Evolutionary conservation across 1,284 basidiomycete species (phyloP).

Genomic region (Chalciporus sp.): DNA sequence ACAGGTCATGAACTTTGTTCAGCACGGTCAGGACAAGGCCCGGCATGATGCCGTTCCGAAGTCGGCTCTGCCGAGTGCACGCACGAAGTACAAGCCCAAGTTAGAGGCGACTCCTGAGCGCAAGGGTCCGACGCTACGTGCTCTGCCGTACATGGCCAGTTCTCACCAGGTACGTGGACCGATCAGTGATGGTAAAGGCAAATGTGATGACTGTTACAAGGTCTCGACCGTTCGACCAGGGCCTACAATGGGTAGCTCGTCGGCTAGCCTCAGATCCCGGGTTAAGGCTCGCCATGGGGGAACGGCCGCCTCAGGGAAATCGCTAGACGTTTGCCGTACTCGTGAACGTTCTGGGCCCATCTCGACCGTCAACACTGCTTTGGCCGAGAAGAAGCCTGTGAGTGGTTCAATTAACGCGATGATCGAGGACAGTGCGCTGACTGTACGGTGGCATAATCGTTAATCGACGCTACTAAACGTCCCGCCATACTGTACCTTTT

Average conservation of each 20-base stretch:
- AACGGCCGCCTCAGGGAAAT: neutral
- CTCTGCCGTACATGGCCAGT: constrained; percentile 23
- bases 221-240: neutral
- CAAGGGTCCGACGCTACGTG: constrained; percentile 20
- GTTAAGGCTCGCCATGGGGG: neutral
- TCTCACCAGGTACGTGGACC: constrained; percentile 13
- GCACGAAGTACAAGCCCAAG: constrained; percentile 33
- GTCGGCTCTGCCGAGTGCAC: constrained; percentile 25
- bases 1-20: constrained; percentile 1
- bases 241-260: neutral
- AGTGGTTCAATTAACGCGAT: constrained; percentile 30
- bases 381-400: constrained; percentile 33
- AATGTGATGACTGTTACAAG: constrained; percentile 6
- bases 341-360: constrained; percentile 18
- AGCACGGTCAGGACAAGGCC: neutral
- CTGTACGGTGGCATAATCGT: neutral
- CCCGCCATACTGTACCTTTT: constrained; percentile 17
- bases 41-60: constrained; percentile 7
- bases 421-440: constrained; percentile 24
- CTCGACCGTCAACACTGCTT: constrained; percentile 27
- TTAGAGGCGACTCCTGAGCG: constrained; percentile 5
- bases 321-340: neutral
- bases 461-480: neutral
- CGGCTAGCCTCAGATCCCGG: constrained; percentile 2
- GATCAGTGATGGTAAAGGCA: constrained; percentile 12